Evolutionary conservation across 805 yeast genomes (phyloP), one percentile per base, ranked within the genome.

Genomic region (Nakazawaea peltata): DNA sequence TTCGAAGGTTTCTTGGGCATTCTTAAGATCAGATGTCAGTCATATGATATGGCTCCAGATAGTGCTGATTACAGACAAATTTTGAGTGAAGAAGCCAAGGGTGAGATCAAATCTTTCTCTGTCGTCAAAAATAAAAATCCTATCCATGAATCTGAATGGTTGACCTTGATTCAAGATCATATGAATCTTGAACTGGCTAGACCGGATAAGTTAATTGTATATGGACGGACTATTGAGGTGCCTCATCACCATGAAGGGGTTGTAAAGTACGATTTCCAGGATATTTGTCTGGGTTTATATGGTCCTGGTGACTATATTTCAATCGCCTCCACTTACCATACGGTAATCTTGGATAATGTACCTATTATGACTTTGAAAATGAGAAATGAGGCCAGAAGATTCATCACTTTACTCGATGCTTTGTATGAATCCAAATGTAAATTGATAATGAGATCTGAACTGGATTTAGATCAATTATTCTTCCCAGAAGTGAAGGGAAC

Each of bases 231-330:
- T 3, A 56, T 79, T 1, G 36, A 40, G 1, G 55, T 80, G 2
- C 77, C 79, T 0, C 48, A 59, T 45, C 63, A 67, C 4, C 36
- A 50, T 18, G 43, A 59, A 8, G 69, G 69, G 0, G 50, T 59
- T 2, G 78, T 74, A 16, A 62, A 53, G 40, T 63, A 77, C 38
- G 69, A 66, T 15, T 81, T 75, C 42, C 56, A 56, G 5, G 63
- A 74, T 31, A 61, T 81, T 10, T 77, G 85, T 46, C 65, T 59
- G 32, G 74, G 75, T 6, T 54, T 71, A 5, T 69, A 61, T 42
- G 80, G 82, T 1, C 73, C 85, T 0, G 77, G 81, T 3, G 88
- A 81, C 49, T 80, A 77, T 49, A 77, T 81, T 23, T 72, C 85
- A 0, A 49, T 81, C 21, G 79, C 86, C 0, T 71, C 84, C 0